These are phyloP conservation scores for Chlorella sp. DNA, from an alignment of 139 green algal genomes.

Conservation along the genomic window DNA sequence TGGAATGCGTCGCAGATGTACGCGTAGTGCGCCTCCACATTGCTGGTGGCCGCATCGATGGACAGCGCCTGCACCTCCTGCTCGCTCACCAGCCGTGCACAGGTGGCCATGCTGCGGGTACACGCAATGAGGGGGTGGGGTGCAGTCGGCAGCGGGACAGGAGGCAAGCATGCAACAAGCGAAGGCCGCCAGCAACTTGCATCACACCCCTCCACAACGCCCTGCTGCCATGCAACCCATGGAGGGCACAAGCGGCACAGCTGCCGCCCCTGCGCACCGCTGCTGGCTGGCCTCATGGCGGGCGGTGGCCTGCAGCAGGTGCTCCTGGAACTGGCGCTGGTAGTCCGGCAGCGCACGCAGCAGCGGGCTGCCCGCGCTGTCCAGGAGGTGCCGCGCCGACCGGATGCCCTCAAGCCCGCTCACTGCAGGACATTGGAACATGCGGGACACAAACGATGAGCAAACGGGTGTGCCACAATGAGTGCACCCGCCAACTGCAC, in stretches of 20 bases:
- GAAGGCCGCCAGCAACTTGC: neutral
- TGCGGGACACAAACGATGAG: too few relatives aligned
- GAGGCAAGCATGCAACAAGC: neutral
- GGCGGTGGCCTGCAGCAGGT: slow-evolving; percentile 57
- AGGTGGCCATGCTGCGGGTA: slow-evolving; percentile 53
- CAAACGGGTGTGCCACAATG: too few relatives aligned
- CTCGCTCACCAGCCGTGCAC: slow-evolving; percentile 76
- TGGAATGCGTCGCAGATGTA: slow-evolving; percentile 69
- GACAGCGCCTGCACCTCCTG: slow-evolving; percentile 83
- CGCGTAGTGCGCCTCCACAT: slow-evolving; percentile 90
- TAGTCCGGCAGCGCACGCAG: slow-evolving; percentile 84
- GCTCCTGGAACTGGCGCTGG: slow-evolving; percentile 82
- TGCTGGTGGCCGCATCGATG: slow-evolving; percentile 81
- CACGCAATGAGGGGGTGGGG: neutral
- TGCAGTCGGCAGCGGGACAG: neutral
- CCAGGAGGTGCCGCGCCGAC: slow-evolving; percentile 69
- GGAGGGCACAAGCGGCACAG: too few relatives aligned
- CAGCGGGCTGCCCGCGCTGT: slow-evolving; percentile 67
- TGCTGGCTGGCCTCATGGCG: slow-evolving; percentile 29
- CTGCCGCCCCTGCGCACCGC: slow-evolving; percentile 21
- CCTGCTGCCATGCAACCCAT: too few relatives aligned
- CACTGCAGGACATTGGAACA: too few relatives aligned
- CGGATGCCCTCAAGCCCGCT: slow-evolving; percentile 42
- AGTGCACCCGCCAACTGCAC: too few relatives aligned
- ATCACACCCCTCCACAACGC: too few relatives aligned